Evolutionary conservation across 768 basidiomycete species (phyloP), one percentile per base, ranked within the genome.

Genomic region (Gelatoporia subvermispora): DNA sequence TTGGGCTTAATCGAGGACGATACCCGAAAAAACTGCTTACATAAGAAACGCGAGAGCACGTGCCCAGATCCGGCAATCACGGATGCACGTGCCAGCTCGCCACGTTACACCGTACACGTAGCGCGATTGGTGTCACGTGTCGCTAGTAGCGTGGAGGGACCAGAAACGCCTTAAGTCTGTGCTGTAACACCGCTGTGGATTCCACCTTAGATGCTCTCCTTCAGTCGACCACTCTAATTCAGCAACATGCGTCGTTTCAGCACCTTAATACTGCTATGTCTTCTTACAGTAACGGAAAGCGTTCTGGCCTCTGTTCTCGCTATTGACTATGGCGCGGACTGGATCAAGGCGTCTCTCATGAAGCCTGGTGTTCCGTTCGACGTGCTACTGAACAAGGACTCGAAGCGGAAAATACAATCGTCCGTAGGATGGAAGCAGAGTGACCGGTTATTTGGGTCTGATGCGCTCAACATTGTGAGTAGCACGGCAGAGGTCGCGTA

Each of bases 301-400:
- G 60, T 53, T 17, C 59, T 78, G 36, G 88, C 85, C 18, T 82
- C 93, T 2, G 79, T 98, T 11, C 79, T 99, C 41, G 94, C 94
- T 17, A 90, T 99, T 61, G 96, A 99, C 81, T 97, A 96, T 79
- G 96, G 96, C 63, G 81, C 90, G 16, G 96, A 98, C 70, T 94
- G 85, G 79, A 97, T 94, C 62, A 99, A 97, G 68, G 90, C 93
- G 23, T 94, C 93, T 3, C 72, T 98, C 41, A 58, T 64, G 59
- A 56, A 59, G 22, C 62, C 62, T 37, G 60, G 60, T 18, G 55
- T 59, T 44, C 93, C 95, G 3, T 95, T 99, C 59, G 96, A 99
- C 68, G 90, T 99, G 24, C 76, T 99, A 22, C 74, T 98, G 48
- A 96, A 97, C 72, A 90, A 90, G 65, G 95, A 97, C 65, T 96